A percentile compares a stretch with the other conserved stretches of the same genome.
These are phyloP conservation scores for Nemania sp. DNA, from an alignment of 2,329 filamentous ascomycete genomes.

Conservation along the genomic window DNA sequence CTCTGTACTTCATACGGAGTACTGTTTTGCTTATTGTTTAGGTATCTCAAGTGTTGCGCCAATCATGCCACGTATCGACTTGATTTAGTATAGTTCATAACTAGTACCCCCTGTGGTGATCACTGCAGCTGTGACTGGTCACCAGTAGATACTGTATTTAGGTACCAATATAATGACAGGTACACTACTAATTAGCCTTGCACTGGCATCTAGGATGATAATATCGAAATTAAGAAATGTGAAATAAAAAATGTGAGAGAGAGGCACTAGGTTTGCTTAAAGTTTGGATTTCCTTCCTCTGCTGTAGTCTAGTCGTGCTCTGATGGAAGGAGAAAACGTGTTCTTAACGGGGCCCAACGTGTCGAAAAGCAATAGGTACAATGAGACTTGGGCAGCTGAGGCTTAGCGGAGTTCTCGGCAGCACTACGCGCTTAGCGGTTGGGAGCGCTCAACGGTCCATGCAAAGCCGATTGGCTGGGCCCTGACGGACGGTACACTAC, in stretches of 20 bases:
- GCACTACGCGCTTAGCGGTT: constrained; percentile 15
- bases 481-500: constrained; percentile 11
- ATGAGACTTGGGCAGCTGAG: constrained; percentile 7
- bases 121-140: constrained; percentile 10
- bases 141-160: too few relatives aligned
- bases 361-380: constrained; percentile 10
- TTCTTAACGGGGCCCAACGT: constrained; percentile 3
- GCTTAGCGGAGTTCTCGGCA: constrained; percentile 19
- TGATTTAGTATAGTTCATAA: background rate
- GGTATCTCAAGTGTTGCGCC: too few relatives aligned
- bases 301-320: background rate
- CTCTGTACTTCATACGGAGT: too few relatives aligned
- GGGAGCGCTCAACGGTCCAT: constrained; percentile 1
- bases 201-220: constrained; percentile 9
- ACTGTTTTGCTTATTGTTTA: too few relatives aligned
- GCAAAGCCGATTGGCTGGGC: background rate
- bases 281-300: background rate
- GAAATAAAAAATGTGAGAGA: constrained; percentile 17
- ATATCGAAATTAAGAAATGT: constrained; percentile 10
- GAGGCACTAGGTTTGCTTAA: constrained; percentile 5
- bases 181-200: too few relatives aligned
- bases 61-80: background rate
- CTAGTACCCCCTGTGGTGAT: constrained; percentile 21
- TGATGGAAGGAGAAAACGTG: constrained; percentile 3
- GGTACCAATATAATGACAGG: too few relatives aligned